phyloP scores from a whole-genome alignment of 164 flowering plant species.

The Umbellularia californica region DNA sequence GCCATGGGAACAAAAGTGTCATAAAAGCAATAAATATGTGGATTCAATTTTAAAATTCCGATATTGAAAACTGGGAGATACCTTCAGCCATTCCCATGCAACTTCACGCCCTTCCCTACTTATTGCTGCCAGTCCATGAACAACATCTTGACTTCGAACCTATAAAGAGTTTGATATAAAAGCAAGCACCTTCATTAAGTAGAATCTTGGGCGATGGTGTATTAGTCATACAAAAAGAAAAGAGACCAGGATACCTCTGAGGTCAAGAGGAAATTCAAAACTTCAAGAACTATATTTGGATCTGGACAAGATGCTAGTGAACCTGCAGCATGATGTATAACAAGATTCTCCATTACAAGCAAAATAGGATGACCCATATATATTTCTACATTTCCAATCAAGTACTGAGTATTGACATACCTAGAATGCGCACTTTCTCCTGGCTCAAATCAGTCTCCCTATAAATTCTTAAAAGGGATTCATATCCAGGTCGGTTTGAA shows the following conservation, averaged over 20 bases:
- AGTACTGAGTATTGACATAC: slow-evolving; percentile 27
- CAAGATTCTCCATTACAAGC: not conserved
- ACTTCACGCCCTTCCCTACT: slow-evolving; percentile 71
- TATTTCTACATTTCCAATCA: not conserved
- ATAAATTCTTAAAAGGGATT: slow-evolving; percentile 67
- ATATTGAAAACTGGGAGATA: slow-evolving; percentile 14
- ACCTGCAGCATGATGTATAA: slow-evolving; percentile 27
- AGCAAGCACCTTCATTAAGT: not conserved
- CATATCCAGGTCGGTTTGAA: slow-evolving; percentile 69
- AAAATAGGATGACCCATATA: not conserved
- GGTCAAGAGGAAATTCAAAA: slow-evolving; percentile 70
- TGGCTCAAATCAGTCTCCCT: slow-evolving; percentile 88
- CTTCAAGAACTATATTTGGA: slow-evolving; percentile 68
- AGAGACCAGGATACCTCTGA: slow-evolving; percentile 52
- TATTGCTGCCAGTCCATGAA: slow-evolving; percentile 65
- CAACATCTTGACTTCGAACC: slow-evolving; percentile 95
- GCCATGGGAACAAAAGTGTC: too few relatives aligned
- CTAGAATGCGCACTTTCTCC: slow-evolving; percentile 74
- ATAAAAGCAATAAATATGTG: too few relatives aligned
- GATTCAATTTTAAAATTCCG: too few relatives aligned
- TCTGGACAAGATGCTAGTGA: slow-evolving; percentile 75
- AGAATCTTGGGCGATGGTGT: not conserved
- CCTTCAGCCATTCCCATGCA: slow-evolving; percentile 96
- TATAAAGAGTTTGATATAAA: slow-evolving; percentile 15
- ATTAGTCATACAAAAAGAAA: not conserved